phyloP scores from a whole-genome alignment of 805 yeast genomes.

The Maudiozyma pseudohumilis region DNA sequence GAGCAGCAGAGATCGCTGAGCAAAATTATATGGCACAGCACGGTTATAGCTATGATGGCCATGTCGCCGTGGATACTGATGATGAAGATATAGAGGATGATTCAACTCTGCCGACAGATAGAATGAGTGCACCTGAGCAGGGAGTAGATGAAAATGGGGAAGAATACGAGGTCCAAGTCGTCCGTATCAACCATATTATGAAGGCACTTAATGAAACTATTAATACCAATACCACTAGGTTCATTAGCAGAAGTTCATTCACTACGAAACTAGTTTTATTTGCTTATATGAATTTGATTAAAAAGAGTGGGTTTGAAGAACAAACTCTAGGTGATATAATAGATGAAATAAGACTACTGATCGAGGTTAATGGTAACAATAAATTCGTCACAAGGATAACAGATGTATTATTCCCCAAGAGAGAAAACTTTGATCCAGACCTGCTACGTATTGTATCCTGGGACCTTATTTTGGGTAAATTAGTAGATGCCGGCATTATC shows the following conservation, averaged over 20 bases:
- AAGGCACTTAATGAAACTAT: constrained; percentile 74
- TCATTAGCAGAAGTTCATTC: constrained; percentile 50
- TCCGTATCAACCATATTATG: constrained; percentile 64
- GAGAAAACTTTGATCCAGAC: constrained; percentile 12
- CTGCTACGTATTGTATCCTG: constrained; percentile 45
- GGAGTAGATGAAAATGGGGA: constrained; percentile 13
- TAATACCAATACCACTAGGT: constrained; percentile 57
- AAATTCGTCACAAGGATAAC: constrained; percentile 25
- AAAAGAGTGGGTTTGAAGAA: constrained; percentile 64
- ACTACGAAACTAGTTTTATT: constrained; percentile 64
- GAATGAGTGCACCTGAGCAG: neutral
- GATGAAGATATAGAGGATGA: constrained; percentile 7
- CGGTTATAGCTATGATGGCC: constrained; percentile 25
- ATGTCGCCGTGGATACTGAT: constrained; percentile 5
- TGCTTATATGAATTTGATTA: constrained; percentile 52
- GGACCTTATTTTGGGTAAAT: constrained; percentile 48
- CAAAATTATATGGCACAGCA: constrained; percentile 37
- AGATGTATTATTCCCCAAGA: constrained; percentile 27
- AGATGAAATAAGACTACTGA: constrained; percentile 58
- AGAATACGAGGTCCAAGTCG: constrained; percentile 38
- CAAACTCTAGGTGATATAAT: constrained; percentile 64
- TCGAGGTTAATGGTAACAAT: constrained; percentile 32
- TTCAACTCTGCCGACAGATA: neutral
- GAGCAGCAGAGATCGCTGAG: constrained; percentile 87
- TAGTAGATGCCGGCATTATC: constrained; percentile 71